phyloP scores from a whole-genome alignment of 768 basidiomycete species.

The Dioszegia aurantiaca region DNA sequence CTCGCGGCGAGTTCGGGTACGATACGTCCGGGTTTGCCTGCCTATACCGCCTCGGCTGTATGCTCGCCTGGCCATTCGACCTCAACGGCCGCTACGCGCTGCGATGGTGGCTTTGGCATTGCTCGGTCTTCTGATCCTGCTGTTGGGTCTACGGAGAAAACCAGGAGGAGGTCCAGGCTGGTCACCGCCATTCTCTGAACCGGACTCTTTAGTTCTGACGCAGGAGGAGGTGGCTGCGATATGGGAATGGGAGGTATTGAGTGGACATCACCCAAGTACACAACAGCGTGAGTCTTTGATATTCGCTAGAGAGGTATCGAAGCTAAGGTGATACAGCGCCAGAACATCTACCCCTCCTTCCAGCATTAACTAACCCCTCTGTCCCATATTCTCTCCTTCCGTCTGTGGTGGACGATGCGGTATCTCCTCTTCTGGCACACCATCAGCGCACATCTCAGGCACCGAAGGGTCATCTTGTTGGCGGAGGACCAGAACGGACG shows the following conservation, averaged over 20 bases:
- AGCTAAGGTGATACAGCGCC: conserved; percentile 35
- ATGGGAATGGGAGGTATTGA: conserved; percentile 92
- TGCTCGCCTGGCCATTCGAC: conserved; percentile 28
- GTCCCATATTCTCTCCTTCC: conserved; percentile 44
- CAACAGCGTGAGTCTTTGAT: conserved; percentile 63
- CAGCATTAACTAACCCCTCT: conserved; percentile 46
- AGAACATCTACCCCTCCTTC: conserved; percentile 38
- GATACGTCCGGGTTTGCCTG: conserved; percentile 43
- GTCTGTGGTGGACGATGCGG: conserved; percentile 9
- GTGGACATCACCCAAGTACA: conserved; percentile 89
- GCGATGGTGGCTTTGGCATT: conserved; percentile 24
- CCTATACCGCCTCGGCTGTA: conserved; percentile 47
- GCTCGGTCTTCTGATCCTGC: conserved; percentile 27
- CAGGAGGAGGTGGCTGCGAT: conserved; percentile 74
- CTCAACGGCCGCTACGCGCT: conserved; percentile 27
- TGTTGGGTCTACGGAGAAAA: conserved; percentile 41
- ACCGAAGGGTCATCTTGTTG: conserved; percentile 61
- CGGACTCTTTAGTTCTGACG: conserved; percentile 48
- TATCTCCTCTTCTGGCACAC: conserved; percentile 30
- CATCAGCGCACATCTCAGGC: conserved; percentile 31
- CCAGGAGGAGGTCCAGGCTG: conserved; percentile 35
- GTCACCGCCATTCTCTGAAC: conserved; percentile 51
- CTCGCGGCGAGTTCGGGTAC: neutral
- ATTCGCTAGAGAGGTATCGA: neutral
- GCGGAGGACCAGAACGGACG: conserved; percentile 71